Base-by-base conservation (phyloP, 345 rosid genomes). In the Eutrema japonicum region DNA sequence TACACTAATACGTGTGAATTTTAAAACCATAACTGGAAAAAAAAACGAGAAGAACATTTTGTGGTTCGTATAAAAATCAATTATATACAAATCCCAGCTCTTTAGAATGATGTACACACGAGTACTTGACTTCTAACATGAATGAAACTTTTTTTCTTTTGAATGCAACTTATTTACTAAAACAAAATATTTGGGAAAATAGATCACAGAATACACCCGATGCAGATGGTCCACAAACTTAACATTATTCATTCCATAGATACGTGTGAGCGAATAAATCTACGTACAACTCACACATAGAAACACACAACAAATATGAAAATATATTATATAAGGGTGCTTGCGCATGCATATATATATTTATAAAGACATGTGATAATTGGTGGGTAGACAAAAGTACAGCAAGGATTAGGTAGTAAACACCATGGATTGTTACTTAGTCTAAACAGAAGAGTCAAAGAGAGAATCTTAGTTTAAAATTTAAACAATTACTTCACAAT, bases 381-480 rank as follows among this genome's bases (percentile, higher is more conserved):
- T 65, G 59, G 68, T 67, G 75, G 68, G 70, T 68, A 76, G 80
- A 53, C 72, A 84, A 63, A 66, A 66, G 66, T 74, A 75, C 81
- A 48, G 81, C 71, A 45, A 60, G 38, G 78, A 79, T 82, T 77
- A 77, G 80, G 83, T 70, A 69, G 77, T 74, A 67, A 72, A 78
- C 68, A 70, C 77, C 43, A 76, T 37, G 78, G 80, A 76, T 80
- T 73, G 78, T 73, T 70, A 76, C 55, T 73, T 65, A 51, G 76
- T 78, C 76, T 75, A 73, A 83, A 70, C 64, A 75, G 68, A 78
- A 70, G 77, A 56, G 77, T 55, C 56, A 45, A 53, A 74, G 47
- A 57, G 78, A 80, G 80, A 80, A 85, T 81, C 84, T 80, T 75
- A 74, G 77, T 78, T 67, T 77, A 33, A 57, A 71, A 57, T 58